phyloP scores from a whole-genome alignment of 441 rosid genomes.

The Bruguiera hainesii region DNA sequence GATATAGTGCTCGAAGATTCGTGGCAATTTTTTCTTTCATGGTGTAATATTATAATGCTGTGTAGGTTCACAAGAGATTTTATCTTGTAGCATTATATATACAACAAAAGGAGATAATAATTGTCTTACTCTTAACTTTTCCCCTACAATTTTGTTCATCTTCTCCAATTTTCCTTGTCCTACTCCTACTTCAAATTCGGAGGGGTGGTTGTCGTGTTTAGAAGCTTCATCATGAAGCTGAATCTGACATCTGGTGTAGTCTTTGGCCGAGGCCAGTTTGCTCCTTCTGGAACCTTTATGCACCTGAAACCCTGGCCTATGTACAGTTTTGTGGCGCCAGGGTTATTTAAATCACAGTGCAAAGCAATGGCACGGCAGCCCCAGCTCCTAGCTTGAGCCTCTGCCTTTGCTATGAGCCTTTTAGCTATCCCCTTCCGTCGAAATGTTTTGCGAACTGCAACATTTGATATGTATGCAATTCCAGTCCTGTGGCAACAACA shows the following conservation, averaged over 20 bases:
- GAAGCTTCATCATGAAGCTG: slow-evolving; percentile 90
- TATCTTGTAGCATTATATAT: background rate
- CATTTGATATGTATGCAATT: slow-evolving; percentile 86
- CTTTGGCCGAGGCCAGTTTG: slow-evolving; percentile 82
- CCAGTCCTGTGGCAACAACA: slow-evolving; percentile 53
- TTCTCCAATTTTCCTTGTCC: slow-evolving; percentile 2
- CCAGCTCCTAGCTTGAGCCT: slow-evolving; percentile 80
- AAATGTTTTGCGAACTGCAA: slow-evolving; percentile 75
- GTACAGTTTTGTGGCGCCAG: slow-evolving; percentile 67
- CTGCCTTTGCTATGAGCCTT: slow-evolving; percentile 72
- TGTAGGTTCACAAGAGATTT: background rate
- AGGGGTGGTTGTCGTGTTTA: slow-evolving; percentile 27
- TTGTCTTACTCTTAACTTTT: slow-evolving; percentile 8
- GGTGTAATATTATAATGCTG: background rate
- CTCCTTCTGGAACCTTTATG: slow-evolving; percentile 72
- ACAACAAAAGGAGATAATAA: slow-evolving; percentile 6
- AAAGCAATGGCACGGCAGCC: slow-evolving; percentile 79
- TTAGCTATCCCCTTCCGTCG: slow-evolving; percentile 80
- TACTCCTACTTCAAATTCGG: slow-evolving; percentile 14
- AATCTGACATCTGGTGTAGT: slow-evolving; percentile 60
- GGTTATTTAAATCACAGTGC: slow-evolving; percentile 77
- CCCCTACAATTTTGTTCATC: background rate
- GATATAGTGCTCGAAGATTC: background rate
- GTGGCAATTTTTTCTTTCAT: background rate
- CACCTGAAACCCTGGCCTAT: slow-evolving; percentile 65